Evolutionary conservation across 805 yeast species (phyloP).

Genomic region (Saccharomycopsis sp.): DNA sequence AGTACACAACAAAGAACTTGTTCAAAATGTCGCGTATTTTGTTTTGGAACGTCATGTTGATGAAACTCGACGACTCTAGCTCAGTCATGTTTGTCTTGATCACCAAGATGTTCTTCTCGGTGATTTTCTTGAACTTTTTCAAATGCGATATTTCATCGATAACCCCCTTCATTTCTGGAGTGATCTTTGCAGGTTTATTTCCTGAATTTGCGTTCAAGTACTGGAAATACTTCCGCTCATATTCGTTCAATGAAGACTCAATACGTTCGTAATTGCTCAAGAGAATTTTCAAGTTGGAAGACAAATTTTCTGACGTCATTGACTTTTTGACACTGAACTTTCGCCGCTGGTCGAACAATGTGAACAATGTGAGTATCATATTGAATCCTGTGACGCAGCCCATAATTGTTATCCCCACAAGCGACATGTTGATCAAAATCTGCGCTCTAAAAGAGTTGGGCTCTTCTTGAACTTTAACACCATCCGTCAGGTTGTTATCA

Average conservation of each 20-base stretch:
- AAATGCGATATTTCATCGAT: neutral
- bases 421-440: constrained; percentile 6
- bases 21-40: constrained; percentile 2
- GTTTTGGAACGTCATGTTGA: constrained; percentile 5
- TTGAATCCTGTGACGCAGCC: constrained; percentile 19
- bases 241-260: neutral
- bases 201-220: neutral
- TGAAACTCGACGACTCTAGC: constrained; percentile 10
- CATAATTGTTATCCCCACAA: constrained; percentile 16
- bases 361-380: constrained; percentile 4
- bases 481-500: neutral
- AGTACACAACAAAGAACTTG: constrained; percentile 9
- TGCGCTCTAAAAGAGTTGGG: neutral
- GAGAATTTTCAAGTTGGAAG: neutral
- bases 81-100: constrained; percentile 5
- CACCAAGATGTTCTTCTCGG: constrained; percentile 4
- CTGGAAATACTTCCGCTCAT: neutral
- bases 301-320: neutral
- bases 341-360: neutral
- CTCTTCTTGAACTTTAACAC: neutral
- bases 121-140: constrained; percentile 1
- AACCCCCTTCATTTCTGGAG: neutral
- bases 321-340: neutral
- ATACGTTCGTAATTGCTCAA: neutral
- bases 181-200: neutral